Conservation (phyloP, 2,329 filamentous ascomycete species). For the Fusarium buxicola region DNA sequence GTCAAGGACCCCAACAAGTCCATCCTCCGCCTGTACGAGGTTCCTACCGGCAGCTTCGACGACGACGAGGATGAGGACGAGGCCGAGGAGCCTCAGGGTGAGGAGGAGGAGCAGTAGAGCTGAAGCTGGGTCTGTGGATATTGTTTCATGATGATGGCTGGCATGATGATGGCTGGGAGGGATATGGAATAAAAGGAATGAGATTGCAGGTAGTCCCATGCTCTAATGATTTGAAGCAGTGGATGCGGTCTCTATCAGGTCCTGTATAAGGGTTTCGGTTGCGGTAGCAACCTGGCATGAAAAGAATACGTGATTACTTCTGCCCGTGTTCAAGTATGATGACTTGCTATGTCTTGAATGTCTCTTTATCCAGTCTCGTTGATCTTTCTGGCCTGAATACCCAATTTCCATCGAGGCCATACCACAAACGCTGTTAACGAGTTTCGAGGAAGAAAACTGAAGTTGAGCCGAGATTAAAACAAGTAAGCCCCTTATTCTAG, state of each 20-base stretch:
- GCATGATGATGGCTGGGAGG: conserved; percentile 5
- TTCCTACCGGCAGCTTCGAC: conserved; percentile 88
- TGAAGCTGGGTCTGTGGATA: conserved; percentile 13
- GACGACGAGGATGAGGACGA: conserved; percentile 83
- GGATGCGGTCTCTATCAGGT: conserved; percentile 39
- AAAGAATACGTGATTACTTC: conserved; percentile 44
- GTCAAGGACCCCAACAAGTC: conserved; percentile 97
- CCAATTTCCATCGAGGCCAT: no score
- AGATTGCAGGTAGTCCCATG: conserved; percentile 41
- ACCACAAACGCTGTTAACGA: no score
- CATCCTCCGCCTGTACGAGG: conserved; percentile 91
- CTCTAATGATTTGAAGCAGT: conserved; percentile 47
- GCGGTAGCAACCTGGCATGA: conserved; percentile 36
- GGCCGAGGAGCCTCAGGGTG: conserved; percentile 56
- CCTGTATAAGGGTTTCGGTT: conserved; percentile 30
- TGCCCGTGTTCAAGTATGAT: no score
- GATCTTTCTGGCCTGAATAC: no score
- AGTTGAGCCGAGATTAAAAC: no score
- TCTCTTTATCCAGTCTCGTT: not conserved
- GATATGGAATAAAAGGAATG: conserved; percentile 28
- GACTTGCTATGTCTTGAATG: not conserved
- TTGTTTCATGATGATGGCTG: conserved; percentile 22
- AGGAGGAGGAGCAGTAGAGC: conserved; percentile 35
- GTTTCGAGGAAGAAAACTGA: no score
- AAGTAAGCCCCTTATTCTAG: no score